These are phyloP conservation scores for Starmera dryadoides DNA, from an alignment of 805 yeast species.

Conservation along the genomic window DNA sequence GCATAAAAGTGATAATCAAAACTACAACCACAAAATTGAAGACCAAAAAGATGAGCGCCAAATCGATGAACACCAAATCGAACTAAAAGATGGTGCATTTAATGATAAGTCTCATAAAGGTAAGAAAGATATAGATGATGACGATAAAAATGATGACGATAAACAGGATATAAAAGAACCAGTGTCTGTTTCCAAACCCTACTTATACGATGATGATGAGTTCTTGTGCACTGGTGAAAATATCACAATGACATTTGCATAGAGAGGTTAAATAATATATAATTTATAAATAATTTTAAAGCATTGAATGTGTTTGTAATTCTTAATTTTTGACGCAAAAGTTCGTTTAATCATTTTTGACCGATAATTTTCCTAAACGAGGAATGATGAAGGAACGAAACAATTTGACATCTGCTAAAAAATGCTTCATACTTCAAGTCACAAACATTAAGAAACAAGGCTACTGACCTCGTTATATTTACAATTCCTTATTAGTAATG, in stretches of 20 bases:
- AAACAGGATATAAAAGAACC: no score
- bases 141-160: background rate
- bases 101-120: background rate
- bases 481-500: no score
- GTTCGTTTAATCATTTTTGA: background rate
- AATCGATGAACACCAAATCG: background rate
- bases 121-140: background rate
- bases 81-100: constrained; percentile 1
- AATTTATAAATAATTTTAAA: no score
- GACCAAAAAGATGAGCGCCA: background rate
- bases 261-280: no score
- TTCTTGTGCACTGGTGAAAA: background rate
- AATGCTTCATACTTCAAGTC: no score
- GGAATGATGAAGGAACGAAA: background rate
- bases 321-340: no score
- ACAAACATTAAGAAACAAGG: no score
- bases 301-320: no score
- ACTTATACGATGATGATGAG: constrained; percentile 3
- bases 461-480: no score
- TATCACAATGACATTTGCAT: background rate
- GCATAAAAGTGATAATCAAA: constrained; percentile 12
- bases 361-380: background rate
- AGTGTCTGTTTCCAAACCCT: background rate
- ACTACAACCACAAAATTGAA: background rate
- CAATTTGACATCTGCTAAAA: no score